These are phyloP conservation scores for Cladosporium colombiae DNA, from an alignment of 2,329 filamentous ascomycete genomes.

Conservation along the genomic window DNA sequence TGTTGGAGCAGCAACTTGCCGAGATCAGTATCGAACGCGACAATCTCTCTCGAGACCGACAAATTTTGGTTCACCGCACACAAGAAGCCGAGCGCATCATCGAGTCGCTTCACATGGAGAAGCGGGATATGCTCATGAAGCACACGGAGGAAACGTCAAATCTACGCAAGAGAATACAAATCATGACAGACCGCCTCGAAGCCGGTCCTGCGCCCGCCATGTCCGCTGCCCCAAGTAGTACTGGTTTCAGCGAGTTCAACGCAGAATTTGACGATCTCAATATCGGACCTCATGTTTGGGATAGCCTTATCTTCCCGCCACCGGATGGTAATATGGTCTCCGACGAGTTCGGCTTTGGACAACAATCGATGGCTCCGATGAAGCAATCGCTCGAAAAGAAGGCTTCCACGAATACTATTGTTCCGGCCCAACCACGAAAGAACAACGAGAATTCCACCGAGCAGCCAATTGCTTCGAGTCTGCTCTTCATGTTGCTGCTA, in stretches of 20 bases:
- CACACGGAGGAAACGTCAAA: conserved; percentile 90
- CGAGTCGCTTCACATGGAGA: conserved; percentile 76
- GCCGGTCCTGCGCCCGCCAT: conserved; percentile 47
- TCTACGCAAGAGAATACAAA: conserved; percentile 86
- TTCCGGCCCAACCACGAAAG: conserved; percentile 45
- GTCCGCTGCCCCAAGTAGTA: conserved; percentile 56
- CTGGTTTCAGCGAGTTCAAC: conserved; percentile 70
- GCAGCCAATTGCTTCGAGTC: conserved; percentile 70
- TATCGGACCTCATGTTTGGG: conserved; percentile 77
- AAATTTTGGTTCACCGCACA: conserved; percentile 65
- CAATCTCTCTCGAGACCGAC: conserved; percentile 33
- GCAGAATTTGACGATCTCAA: conserved; percentile 80
- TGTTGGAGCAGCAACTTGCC: conserved; percentile 75
- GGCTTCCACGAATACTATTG: conserved; percentile 25
- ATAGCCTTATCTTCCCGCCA: conserved; percentile 75
- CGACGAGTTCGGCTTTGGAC: conserved; percentile 60
- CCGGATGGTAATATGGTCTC: conserved; percentile 36
- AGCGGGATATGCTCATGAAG: conserved; percentile 83
- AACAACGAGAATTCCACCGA: conserved; percentile 38
- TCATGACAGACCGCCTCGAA: conserved; percentile 71
- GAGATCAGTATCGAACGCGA: conserved; percentile 60
- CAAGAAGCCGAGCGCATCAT: conserved; percentile 74
- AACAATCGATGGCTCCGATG: conserved; percentile 25
- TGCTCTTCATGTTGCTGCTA: conserved; percentile 93
- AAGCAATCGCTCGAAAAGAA: conserved; percentile 32